Base-by-base conservation (phyloP, 2,329 filamentous ascomycete genomes). In the Sphaerostilbella broomeana region DNA sequence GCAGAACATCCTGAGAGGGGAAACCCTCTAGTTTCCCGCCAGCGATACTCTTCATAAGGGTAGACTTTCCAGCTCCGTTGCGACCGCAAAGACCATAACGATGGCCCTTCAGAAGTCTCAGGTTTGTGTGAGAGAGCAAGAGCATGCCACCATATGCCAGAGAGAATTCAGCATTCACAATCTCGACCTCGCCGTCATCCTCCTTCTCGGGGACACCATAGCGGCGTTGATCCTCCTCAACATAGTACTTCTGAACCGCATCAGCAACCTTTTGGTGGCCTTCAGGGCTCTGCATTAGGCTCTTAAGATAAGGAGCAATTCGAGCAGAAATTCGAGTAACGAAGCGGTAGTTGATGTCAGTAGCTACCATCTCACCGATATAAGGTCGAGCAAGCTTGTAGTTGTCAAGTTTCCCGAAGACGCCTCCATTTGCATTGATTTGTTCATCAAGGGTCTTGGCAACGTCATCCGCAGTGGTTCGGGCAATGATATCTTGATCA, bases 61-160 rank as follows among this genome's bases (percentile, higher is more conserved):
- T 98, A n/a, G 92, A 97, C 70, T 98, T 98, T 58, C 92, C 92
- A 42, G 89, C 88, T 69, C 92, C 92, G 62, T 98, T 98, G 54
- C 90, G 85, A 55, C 92, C 92, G 56, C 90, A 95, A 13, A 98
- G 84, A 61, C 92, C 92, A 60, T 98, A 98, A 43, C 92, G 84
- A 65, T 97, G 92, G 42, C 92, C 92, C 72, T 97, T 95, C 55
- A 97, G 76, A 7, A 98, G 79, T 28, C 88, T 82, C 29, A 98
- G 72, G 61, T 95, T 97, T 50, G 92, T 95, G 68, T 97, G 92
- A 5, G 88, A 95, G 16, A 98, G 76, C 46, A 98, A 71, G 50
- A 98, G 78, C 89, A 95, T 97, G 56, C 92, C 92, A 60, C 92
- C 92, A 57, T 98, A 98, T 33, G 89, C 92, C 17, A 98, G 77